Conservation (phyloP, 192 early-diverging fungal species). For the Chytriomyces sp. region DNA sequence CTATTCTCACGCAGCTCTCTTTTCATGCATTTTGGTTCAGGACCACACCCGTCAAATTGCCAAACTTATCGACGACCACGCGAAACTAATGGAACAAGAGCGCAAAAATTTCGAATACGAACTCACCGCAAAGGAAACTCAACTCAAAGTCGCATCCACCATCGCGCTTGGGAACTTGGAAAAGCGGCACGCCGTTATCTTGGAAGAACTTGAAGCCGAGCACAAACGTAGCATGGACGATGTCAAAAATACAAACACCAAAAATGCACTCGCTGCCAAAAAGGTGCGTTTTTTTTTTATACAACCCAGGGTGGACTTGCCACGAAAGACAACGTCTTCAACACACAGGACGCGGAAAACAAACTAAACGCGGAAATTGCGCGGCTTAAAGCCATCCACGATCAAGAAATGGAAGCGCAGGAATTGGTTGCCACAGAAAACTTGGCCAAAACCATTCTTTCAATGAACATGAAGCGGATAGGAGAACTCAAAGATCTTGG, state of each 20-base stretch:
- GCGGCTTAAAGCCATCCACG: constrained; percentile 31
- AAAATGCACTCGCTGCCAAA: constrained; percentile 43
- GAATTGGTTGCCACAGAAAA: constrained; percentile 9
- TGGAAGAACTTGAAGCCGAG: constrained; percentile 40
- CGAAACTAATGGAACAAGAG: constrained; percentile 31
- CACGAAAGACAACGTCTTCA: constrained; percentile 46
- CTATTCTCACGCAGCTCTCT: neutral
- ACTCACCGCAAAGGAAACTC: constrained; percentile 47
- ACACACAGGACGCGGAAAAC: constrained; percentile 47
- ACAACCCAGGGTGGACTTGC: constrained; percentile 40
- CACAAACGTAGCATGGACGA: constrained; percentile 52
- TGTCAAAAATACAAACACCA: constrained; percentile 45
- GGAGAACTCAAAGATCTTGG: constrained; percentile 28
- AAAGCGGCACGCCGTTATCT: constrained; percentile 34
- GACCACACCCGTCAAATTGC: constrained; percentile 33
- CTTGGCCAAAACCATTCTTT: constrained; percentile 25
- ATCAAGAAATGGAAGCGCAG: constrained; percentile 17
- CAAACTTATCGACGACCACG: constrained; percentile 24
- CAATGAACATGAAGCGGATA: constrained; percentile 36
- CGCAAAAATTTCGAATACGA: constrained; percentile 46
- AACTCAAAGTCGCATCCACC: constrained; percentile 49
- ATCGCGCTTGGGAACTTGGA: constrained; percentile 48
- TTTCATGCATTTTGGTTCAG: neutral
- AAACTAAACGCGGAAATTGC: constrained; percentile 23
- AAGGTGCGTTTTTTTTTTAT: constrained; percentile 39